These are phyloP conservation scores for Mycena indigotica DNA, from an alignment of 768 basidiomycete genomes.

Conservation along the genomic window DNA sequence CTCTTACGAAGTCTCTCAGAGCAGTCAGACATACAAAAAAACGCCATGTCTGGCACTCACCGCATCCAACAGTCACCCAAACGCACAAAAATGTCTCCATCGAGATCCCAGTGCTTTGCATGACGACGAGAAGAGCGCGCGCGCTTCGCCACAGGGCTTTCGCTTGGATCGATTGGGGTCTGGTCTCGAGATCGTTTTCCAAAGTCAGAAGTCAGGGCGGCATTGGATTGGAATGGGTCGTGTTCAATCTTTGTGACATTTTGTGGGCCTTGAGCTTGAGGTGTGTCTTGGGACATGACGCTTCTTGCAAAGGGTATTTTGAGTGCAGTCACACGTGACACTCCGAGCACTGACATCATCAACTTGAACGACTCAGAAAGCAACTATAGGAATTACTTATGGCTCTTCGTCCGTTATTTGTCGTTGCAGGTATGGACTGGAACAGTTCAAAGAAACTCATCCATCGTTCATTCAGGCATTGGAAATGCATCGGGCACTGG, in stretches of 20 bases:
- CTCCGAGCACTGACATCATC: background rate
- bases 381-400: too few relatives aligned
- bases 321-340: background rate
- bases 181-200: slow-evolving; percentile 4
- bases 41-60: too few relatives aligned
- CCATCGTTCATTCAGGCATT: slow-evolving; percentile 34
- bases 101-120: slow-evolving; percentile 34
- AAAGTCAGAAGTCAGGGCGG: background rate
- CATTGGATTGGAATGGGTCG: slow-evolving; percentile 3
- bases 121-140: slow-evolving; percentile 2
- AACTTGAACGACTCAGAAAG: background rate
- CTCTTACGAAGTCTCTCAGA: slow-evolving; percentile 39
- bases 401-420: slow-evolving; percentile 14
- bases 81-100: slow-evolving; percentile 39
- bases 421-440: slow-evolving; percentile 14
- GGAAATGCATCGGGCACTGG: slow-evolving; percentile 58
- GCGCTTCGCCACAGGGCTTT: background rate
- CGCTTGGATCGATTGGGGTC: background rate
- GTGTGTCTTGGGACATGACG: background rate
- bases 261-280: background rate
- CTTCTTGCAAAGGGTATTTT: background rate
- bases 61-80: slow-evolving; percentile 37
- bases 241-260: background rate
- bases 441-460: background rate
- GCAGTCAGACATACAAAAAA: too few relatives aligned